A percentile compares a stretch with the other conserved stretches of the same genome.
phyloP scores from a whole-genome alignment of 192 early-diverging fungal genomes.

The Lunasporangiospora selenospora region DNA sequence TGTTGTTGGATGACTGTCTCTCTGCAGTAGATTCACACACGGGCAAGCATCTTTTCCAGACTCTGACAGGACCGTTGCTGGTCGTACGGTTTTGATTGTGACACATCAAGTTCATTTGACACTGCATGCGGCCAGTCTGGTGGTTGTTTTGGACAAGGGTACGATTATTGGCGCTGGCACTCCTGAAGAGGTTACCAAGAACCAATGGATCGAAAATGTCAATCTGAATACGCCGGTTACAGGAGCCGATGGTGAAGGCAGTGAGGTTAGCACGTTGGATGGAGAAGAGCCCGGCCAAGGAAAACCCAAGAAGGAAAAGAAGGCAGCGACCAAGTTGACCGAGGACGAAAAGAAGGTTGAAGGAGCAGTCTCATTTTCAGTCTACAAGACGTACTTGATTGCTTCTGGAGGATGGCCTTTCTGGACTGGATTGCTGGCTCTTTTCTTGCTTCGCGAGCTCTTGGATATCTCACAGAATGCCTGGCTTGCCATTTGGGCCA shows the following conservation, averaged over 20 bases:
- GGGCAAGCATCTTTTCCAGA: constrained; percentile 83
- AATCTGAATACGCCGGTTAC: not conserved
- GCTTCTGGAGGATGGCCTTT: constrained; percentile 66
- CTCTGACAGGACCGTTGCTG: constrained; percentile 76
- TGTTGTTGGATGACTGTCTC: constrained; percentile 87
- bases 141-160: constrained; percentile 61
- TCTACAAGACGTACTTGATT: constrained; percentile 80
- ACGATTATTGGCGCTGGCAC: constrained; percentile 27
- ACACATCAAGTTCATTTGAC: constrained; percentile 79
- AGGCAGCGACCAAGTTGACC: constrained; percentile 59
- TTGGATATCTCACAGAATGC: constrained; percentile 51
- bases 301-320: constrained; percentile 43
- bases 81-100: constrained; percentile 85
- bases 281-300: constrained; percentile 49
- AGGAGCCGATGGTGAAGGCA: constrained; percentile 12
- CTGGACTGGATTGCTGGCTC: constrained; percentile 62
- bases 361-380: constrained; percentile 73
- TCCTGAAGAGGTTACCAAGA: constrained; percentile 34
- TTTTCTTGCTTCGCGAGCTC: constrained; percentile 43
- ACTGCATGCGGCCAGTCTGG: constrained; percentile 53
- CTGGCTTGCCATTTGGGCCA: constrained; percentile 64
- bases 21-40: constrained; percentile 88
- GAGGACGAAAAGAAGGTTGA: constrained; percentile 84
- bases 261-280: constrained; percentile 32
- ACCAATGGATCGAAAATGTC: constrained; percentile 53